A percentile compares a stretch with the other conserved stretches of the same genome.
Conservation (phyloP, 306 rosid genomes). For the Vigna radiata region DNA sequence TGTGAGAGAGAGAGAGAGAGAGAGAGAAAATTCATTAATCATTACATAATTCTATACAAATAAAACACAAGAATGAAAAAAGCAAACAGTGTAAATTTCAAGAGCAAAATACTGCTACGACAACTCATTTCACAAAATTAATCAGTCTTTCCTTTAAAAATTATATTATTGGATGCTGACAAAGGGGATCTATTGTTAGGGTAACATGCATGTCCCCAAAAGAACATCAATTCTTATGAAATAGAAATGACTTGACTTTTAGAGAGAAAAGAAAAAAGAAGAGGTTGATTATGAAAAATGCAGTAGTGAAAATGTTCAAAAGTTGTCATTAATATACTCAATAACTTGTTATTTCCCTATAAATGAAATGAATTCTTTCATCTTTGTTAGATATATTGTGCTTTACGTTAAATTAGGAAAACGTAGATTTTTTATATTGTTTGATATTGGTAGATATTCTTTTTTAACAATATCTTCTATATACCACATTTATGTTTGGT, state of each 20-base stretch:
- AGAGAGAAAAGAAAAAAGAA: slow-evolving; percentile 15
- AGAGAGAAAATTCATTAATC: slow-evolving; percentile 1
- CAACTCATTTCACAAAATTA: slow-evolving; percentile 16
- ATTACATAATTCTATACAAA: slow-evolving; percentile 1
- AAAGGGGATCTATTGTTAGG: background rate
- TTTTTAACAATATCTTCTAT: no score
- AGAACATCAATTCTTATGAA: slow-evolving; percentile 27
- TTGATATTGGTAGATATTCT: no score
- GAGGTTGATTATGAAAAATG: background rate
- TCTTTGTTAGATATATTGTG: background rate
- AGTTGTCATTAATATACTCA: background rate
- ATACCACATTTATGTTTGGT: no score
- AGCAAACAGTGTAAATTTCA: slow-evolving; percentile 18
- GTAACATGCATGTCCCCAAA: slow-evolving; percentile 13
- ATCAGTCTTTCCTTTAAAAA: slow-evolving; percentile 14
- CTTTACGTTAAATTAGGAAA: no score
- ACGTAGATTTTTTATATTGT: no score
- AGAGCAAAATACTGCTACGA: background rate
- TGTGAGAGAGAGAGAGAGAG: background rate
- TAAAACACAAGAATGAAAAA: slow-evolving; percentile 6
- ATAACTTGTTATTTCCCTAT: slow-evolving; percentile 6
- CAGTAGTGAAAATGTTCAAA: background rate
- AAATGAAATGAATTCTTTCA: slow-evolving; percentile 1
- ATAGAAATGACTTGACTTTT: background rate
- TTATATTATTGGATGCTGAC: background rate